Evolutionary conservation across 169 alveolate species (phyloP), one percentile per base, ranked within the genome.

Genomic region (Cryptosporidium ubiquitum): DNA sequence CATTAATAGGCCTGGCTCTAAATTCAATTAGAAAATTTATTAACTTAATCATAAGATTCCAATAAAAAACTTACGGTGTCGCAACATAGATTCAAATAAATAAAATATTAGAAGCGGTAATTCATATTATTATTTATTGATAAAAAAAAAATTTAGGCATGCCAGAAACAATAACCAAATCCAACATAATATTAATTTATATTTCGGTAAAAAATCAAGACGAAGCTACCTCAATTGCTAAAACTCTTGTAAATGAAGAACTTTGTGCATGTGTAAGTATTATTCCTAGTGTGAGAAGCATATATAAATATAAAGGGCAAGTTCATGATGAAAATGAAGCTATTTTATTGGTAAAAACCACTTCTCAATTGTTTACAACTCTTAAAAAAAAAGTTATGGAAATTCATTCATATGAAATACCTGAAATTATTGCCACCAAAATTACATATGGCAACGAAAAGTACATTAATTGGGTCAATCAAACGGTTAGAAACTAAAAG

Each of bases 1-100:
- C 99, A 98, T 97, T 40, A 98, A 96, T 89, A 98, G 91, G 92
- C 97, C 99, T 33, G 99, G 99, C 42, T 79, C 89, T 79, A 26
- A 69, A 12, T 26, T 85, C 91, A 94, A 93, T 93, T 47, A 64
- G 60, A 39, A 58, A 37, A 60, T 16, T n/a, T 20, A 60, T n/a
- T 5, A 5, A 12, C 3, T 23, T 42, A 16, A 29, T 5, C 40
- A 20, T 26, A 40, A 64, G 40, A 26, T 35, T 61, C 9, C 10
- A 5, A 14, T 44, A n/a, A 69, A 44, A 16, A 69, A 79, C 89
- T 61, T 79, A 79, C 89, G 89, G 49, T 79, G 89, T 18, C 89
- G 37, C 10, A 69, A 61, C 89, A 79, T 79, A 64, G 49, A 64
- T 64, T 31, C 14, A 31, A 64, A 64, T 33, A 33, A 37, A 64